phyloP scores from a whole-genome alignment of 768 basidiomycete species.

The Zangia roseola region DNA sequence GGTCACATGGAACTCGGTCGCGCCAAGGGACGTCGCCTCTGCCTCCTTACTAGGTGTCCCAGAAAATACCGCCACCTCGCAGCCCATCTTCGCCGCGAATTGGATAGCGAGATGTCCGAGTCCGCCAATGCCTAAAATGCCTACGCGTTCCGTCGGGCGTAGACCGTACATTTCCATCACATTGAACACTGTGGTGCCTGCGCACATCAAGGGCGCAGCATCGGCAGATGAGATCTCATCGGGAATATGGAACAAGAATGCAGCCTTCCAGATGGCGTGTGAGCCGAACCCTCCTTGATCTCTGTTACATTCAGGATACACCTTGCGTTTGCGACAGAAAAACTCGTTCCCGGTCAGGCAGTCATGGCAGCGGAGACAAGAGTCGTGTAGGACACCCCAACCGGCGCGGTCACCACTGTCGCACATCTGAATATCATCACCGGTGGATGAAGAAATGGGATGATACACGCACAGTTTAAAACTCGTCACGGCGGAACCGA shows the following conservation, averaged over 20 bases:
- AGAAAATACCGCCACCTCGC: constrained; percentile 29
- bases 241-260: constrained; percentile 29
- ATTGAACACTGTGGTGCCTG: constrained; percentile 25
- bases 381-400: no score
- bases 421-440: no score
- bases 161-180: constrained; percentile 19
- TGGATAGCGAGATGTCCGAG: constrained; percentile 30
- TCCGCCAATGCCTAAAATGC: constrained; percentile 28
- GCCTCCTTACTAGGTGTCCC: constrained; percentile 21
- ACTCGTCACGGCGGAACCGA: no score
- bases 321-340: constrained; percentile 8
- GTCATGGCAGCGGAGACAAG: not conserved
- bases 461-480: no score
- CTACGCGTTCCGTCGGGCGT: constrained; percentile 26
- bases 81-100: constrained; percentile 31
- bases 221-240: constrained; percentile 18
- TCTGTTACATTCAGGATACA: constrained; percentile 12
- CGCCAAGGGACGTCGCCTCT: constrained; percentile 26
- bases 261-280: constrained; percentile 28
- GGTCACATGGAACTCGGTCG: constrained; percentile 23
- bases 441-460: no score
- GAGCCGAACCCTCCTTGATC: constrained; percentile 22
- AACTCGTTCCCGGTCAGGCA: constrained; percentile 25
- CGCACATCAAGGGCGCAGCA: constrained; percentile 31
- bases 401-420: no score